Evolutionary conservation across 164 flowering plant genomes (phyloP), one percentile per base, ranked within the genome.

Genomic region (Pachysandra terminalis): DNA sequence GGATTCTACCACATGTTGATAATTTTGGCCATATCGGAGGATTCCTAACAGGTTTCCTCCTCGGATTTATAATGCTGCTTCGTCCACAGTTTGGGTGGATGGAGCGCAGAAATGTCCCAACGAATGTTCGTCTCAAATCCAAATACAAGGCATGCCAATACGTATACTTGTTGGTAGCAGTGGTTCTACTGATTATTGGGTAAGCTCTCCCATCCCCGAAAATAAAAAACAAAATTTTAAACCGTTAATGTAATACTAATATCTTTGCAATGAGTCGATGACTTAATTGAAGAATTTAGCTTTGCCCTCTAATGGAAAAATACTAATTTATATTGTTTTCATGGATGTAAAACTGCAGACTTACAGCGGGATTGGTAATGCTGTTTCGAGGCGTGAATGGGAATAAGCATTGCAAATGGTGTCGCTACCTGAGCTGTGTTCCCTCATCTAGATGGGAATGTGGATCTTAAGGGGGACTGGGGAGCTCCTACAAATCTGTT

Each of bases 11-110:
- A 2, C 88, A 81, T 52, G 95, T 87, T 28, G 90, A 87, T 72
- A 90, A 93, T 73, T 86, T 83, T 71, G 90, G 93, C 2, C 98
- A 89, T 58, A 82, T 90, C 65, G 98, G 98, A 27, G 98, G 98
- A 63, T 93, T 93, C 75, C 53, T 89, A 41, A 61, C 89, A 0
- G 98, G 98, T 2, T 79, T 90, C 64, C 79, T 90, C n/a, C 90
- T 93, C 0, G 96, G 98, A 21, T 93, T 93, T 66, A 32, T 87
- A 35, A 66, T 93, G 67, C 78, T 93, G 59, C 80, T 86, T 12
- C 93, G 90, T 0, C 98, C 98, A 25, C 93, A 83, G 67, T 85
- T 76, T 61, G 88, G 87, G 21, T 93, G 96, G 98, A 59, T 84
- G 53, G 91, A 81, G 66, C 79, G 84, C 52, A 74, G 48, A 24